These are phyloP conservation scores for Oryza rufipogon DNA, from an alignment of 176 grass and related monocot genomes.

Conservation along the genomic window DNA sequence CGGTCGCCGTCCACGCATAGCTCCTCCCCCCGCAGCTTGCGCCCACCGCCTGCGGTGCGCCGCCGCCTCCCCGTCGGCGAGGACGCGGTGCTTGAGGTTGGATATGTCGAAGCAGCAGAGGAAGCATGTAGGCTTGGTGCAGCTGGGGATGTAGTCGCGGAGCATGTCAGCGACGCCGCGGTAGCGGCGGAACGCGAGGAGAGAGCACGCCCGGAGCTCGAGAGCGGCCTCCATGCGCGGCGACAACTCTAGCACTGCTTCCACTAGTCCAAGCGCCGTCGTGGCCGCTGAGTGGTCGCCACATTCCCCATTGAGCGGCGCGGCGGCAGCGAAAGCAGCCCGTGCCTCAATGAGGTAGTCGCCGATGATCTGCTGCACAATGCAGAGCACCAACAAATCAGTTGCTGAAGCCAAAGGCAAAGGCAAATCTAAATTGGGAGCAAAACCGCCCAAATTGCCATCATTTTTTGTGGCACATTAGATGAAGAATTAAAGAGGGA, in stretches of 20 bases:
- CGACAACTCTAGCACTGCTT: conserved; percentile 56
- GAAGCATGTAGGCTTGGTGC: conserved; percentile 41
- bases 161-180: conserved; percentile 90
- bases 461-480: background rate
- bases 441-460: background rate
- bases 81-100: conserved; percentile 71
- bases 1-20: too few relatives aligned
- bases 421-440: background rate
- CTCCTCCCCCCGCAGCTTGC: too few relatives aligned
- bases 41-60: too few relatives aligned
- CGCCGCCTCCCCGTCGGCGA: conserved; percentile 20
- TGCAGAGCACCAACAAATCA: background rate
- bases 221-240: conserved; percentile 75
- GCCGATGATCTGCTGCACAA: conserved; percentile 53
- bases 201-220: conserved; percentile 73
- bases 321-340: conserved; percentile 33
- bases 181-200: conserved; percentile 75
- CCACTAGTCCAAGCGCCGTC: conserved; percentile 58
- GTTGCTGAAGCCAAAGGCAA: background rate
- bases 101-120: conserved; percentile 73
- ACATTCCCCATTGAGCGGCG: background rate
- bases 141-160: conserved; percentile 85
- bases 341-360: conserved; percentile 64
- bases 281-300: conserved; percentile 48
- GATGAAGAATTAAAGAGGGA: background rate